Percentiles rank a stretch among this genome's conserved stretches.
Evolutionary conservation across 2,329 filamentous ascomycete species (phyloP).

Genomic region (Amphichorda felina): DNA sequence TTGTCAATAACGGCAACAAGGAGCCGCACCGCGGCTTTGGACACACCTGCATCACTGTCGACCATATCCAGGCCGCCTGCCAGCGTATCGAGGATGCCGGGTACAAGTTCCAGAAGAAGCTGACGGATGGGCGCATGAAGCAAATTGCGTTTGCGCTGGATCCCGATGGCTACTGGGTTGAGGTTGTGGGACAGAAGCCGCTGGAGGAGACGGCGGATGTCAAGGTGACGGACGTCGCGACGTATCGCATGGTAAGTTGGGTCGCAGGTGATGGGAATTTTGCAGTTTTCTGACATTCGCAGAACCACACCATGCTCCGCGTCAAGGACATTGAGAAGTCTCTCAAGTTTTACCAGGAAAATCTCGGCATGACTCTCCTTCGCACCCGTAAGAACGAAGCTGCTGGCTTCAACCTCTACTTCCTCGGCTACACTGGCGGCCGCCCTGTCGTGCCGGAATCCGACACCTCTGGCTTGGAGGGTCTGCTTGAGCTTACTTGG

Average conservation of each 20-base stretch:
- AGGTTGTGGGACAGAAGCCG: slow-evolving; percentile 63
- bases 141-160: slow-evolving; percentile 85
- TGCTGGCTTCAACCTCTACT: slow-evolving; percentile 81
- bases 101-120: slow-evolving; percentile 90
- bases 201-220: slow-evolving; percentile 61
- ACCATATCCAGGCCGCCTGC: slow-evolving; percentile 83
- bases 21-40: slow-evolving; percentile 78
- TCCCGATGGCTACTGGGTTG: slow-evolving; percentile 80
- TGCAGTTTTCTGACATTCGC: not conserved
- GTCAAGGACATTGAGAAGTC: slow-evolving; percentile 72
- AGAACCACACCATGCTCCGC: slow-evolving; percentile 91
- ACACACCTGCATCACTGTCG: slow-evolving; percentile 73
- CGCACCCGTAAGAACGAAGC: slow-evolving; percentile 59
- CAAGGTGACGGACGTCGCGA: slow-evolving; percentile 58
- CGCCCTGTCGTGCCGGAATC: slow-evolving; percentile 40
- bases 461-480: slow-evolving; percentile 58
- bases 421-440: slow-evolving; percentile 64
- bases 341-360: slow-evolving; percentile 71
- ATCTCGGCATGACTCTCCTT: slow-evolving; percentile 78
- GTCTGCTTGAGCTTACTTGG: slow-evolving; percentile 84
- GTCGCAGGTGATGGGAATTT: too few relatives aligned
- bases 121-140: slow-evolving; percentile 77
- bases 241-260: slow-evolving; percentile 55
- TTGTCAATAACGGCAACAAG: slow-evolving; percentile 78
- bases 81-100: slow-evolving; percentile 80